These are phyloP conservation scores for Schizosaccharomyces lindneri DNA, from an alignment of 805 yeast genomes.

Conservation along the genomic window DNA sequence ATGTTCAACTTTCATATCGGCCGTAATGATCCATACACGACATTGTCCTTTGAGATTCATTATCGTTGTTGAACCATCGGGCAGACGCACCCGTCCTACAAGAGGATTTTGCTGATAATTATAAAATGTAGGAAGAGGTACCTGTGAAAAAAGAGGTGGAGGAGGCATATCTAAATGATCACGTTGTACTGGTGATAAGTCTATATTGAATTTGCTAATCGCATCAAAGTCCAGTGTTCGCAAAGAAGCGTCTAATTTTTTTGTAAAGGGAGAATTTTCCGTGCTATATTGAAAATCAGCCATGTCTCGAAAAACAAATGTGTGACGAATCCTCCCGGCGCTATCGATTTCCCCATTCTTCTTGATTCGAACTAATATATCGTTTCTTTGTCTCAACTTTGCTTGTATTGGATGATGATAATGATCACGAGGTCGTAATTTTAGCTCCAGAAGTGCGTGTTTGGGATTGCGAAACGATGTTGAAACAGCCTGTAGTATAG, in stretches of 20 bases:
- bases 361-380: background rate
- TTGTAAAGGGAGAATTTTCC: conserved; percentile 27
- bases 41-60: conserved; percentile 9
- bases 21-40: background rate
- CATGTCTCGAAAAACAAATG: conserved; percentile 4
- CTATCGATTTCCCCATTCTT: background rate
- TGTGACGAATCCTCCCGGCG: background rate
- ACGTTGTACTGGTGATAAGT: background rate
- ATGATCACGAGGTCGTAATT: conserved; percentile 15
- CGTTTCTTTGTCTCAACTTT: background rate
- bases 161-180: conserved; percentile 46
- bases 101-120: conserved; percentile 40
- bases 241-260: conserved; percentile 19
- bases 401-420: conserved; percentile 27
- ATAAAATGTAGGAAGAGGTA: conserved; percentile 29
- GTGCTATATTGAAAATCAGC: conserved; percentile 30
- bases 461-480: background rate
- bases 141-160: conserved; percentile 60
- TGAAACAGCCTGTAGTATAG: background rate
- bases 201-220: background rate
- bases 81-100: conserved; percentile 29
- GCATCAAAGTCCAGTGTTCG: conserved; percentile 16
- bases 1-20: background rate
- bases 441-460: conserved; percentile 13
- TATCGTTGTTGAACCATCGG: conserved; percentile 16